These are phyloP conservation scores for Dothiorella sarmentorum DNA, from an alignment of 2,329 filamentous ascomycete species.

Conservation along the genomic window DNA sequence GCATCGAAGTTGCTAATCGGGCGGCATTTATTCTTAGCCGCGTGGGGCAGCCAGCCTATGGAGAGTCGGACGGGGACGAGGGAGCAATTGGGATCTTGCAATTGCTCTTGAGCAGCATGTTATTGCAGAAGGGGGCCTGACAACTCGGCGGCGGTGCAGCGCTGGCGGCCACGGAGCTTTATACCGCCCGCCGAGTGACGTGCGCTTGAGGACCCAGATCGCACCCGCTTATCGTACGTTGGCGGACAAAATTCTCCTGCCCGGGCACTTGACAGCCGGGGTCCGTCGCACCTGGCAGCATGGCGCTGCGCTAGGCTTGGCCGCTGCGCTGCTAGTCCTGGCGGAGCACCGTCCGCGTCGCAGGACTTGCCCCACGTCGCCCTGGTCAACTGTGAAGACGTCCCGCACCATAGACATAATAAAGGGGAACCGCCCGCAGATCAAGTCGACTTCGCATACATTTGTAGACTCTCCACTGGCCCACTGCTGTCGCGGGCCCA, in stretches of 20 bases:
- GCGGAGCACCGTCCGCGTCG: slow-evolving; percentile 12
- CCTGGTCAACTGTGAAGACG: slow-evolving; percentile 1
- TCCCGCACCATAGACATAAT: slow-evolving; percentile 13
- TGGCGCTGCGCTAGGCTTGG: slow-evolving; percentile 12
- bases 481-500: slow-evolving; percentile 15
- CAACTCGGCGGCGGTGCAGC: background rate
- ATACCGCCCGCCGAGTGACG: slow-evolving; percentile 1
- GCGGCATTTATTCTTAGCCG: slow-evolving; percentile 2
- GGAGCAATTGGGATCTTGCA: background rate
- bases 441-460: slow-evolving; percentile 4
- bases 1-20: background rate
- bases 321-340: slow-evolving; percentile 2
- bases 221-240: slow-evolving; percentile 11
- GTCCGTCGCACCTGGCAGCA: slow-evolving; percentile 12
- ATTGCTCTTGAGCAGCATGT: background rate
- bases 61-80: background rate
- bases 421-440: slow-evolving; percentile 15
- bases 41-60: slow-evolving; percentile 9
- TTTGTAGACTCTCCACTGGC: slow-evolving; percentile 16
- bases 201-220: background rate
- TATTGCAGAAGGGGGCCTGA: slow-evolving; percentile 9
- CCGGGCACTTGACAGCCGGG: background rate
- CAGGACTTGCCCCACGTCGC: slow-evolving; percentile 7
- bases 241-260: slow-evolving; percentile 4
- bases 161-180: background rate